These are phyloP conservation scores for Chlorella sp. DNA, from an alignment of 139 green algal genomes.

Conservation along the genomic window DNA sequence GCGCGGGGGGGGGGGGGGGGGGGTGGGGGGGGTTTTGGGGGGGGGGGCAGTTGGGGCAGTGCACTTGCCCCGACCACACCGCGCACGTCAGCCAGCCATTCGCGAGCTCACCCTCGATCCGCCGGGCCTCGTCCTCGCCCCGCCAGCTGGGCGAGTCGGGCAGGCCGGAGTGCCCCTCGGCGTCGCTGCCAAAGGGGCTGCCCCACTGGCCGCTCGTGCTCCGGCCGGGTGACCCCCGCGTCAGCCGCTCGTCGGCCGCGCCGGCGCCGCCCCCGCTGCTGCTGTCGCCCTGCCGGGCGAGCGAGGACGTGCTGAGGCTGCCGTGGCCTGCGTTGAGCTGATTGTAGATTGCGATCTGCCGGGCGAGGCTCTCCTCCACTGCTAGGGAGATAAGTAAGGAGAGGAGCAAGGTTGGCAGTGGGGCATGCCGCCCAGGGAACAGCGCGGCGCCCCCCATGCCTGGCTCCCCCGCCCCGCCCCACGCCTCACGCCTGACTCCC, in stretches of 20 bases:
- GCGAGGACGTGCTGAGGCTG: background rate
- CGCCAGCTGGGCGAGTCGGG: background rate
- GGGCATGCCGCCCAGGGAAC: background rate
- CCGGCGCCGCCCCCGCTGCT: background rate
- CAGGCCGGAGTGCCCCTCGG: background rate
- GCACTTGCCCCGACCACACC: too few relatives aligned
- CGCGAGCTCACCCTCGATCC: background rate
- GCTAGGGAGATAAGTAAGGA: background rate
- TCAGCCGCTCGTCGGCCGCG: background rate
- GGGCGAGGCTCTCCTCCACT: constrained; percentile 45
- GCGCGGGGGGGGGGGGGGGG: too few relatives aligned
- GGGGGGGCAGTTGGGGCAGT: too few relatives aligned
- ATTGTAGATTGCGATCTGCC: constrained; percentile 49
- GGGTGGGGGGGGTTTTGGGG: too few relatives aligned
- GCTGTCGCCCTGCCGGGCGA: background rate
- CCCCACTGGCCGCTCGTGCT: background rate
- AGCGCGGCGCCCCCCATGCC: too few relatives aligned
- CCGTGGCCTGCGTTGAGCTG: constrained; percentile 28
- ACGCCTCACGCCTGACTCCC: too few relatives aligned
- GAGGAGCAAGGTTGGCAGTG: background rate
- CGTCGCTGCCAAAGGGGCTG: background rate
- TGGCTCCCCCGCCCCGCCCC: too few relatives aligned
- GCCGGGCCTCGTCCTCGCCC: background rate
- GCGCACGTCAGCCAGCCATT: background rate
- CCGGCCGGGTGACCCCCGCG: too few relatives aligned